Conservation (phyloP, 257 asterid species). For the Paraleonurus japonicus region DNA sequence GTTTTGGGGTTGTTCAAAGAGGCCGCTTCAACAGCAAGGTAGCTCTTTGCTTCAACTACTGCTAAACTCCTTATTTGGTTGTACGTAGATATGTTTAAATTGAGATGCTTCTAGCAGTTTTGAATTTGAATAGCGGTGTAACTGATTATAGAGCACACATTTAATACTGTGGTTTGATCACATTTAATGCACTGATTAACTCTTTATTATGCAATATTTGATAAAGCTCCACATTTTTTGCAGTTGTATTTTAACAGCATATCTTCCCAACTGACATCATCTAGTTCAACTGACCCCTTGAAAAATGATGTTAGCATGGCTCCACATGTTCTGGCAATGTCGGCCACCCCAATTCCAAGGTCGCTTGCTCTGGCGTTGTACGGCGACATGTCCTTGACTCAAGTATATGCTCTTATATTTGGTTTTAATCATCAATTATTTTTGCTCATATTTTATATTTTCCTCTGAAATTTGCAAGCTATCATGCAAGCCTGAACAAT, state of each 20-base stretch:
- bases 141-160: neutral
- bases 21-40: slow-evolving; percentile 96
- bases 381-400: slow-evolving; percentile 97
- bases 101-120: neutral
- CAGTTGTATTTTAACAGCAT: slow-evolving; percentile 72
- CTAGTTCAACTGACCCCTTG: slow-evolving; percentile 38
- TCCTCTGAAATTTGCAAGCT: slow-evolving; percentile 1
- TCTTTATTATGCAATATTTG: slow-evolving; percentile 10
- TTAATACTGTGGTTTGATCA: neutral
- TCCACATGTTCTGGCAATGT: slow-evolving; percentile 95
- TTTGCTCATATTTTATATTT: neutral
- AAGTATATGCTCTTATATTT: slow-evolving; percentile 48
- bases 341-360: slow-evolving; percentile 99
- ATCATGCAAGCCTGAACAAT: neutral
- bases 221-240: slow-evolving; percentile 32
- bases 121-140: neutral
- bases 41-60: slow-evolving; percentile 25
- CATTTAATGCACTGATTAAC: slow-evolving; percentile 7
- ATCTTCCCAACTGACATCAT: slow-evolving; percentile 48
- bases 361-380: slow-evolving; percentile 92
- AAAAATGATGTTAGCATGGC: slow-evolving; percentile 59
- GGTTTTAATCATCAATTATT: neutral
- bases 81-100: neutral
- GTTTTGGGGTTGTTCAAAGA: slow-evolving; percentile 97
- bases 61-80: slow-evolving; percentile 11